Conservation (phyloP, 768 basidiomycete genomes). For the Psilocybe azurescens region DNA sequence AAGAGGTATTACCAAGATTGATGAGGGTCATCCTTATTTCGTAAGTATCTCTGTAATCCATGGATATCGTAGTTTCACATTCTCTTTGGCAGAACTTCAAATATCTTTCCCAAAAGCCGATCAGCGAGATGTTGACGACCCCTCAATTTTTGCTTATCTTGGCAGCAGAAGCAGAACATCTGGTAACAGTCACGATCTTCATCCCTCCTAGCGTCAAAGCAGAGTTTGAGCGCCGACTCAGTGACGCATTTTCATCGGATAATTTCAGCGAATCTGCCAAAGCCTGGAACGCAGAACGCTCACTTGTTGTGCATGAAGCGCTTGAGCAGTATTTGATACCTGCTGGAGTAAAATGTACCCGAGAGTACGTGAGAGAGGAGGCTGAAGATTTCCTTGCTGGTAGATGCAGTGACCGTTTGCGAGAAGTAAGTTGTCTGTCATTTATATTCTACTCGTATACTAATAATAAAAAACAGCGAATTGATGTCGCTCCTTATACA, state of each 20-base stretch:
- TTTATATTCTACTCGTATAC: conserved; percentile 2
- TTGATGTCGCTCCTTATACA: conserved; percentile 80
- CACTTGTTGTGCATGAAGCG: conserved; percentile 77
- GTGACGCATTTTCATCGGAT: conserved; percentile 84
- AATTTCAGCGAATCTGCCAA: conserved; percentile 83
- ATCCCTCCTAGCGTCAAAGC: conserved; percentile 66
- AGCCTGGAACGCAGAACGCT: conserved; percentile 90
- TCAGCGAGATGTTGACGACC: conserved; percentile 67
- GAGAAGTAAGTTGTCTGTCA: conserved; percentile 56
- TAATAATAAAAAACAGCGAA: conserved; percentile 54
- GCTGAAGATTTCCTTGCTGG: conserved; percentile 84
- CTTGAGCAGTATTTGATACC: conserved; percentile 86
- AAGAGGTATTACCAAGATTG: conserved; percentile 78
- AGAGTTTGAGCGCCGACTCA: conserved; percentile 77
- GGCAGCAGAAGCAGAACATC: conserved; percentile 85
- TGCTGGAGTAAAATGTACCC: conserved; percentile 83
- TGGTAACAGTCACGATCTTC: conserved; percentile 77
- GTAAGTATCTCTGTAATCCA: conserved; percentile 44
- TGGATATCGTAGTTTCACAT: conserved; percentile 4
- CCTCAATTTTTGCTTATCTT: conserved; percentile 92
- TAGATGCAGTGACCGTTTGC: conserved; percentile 69
- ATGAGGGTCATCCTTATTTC: conserved; percentile 73
- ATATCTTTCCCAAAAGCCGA: conserved; percentile 83
- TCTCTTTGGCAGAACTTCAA: conserved; percentile 82
- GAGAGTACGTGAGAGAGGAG: conserved; percentile 89